Base-by-base conservation (phyloP, 345 rosid genomes). In the Salix viminalis region DNA sequence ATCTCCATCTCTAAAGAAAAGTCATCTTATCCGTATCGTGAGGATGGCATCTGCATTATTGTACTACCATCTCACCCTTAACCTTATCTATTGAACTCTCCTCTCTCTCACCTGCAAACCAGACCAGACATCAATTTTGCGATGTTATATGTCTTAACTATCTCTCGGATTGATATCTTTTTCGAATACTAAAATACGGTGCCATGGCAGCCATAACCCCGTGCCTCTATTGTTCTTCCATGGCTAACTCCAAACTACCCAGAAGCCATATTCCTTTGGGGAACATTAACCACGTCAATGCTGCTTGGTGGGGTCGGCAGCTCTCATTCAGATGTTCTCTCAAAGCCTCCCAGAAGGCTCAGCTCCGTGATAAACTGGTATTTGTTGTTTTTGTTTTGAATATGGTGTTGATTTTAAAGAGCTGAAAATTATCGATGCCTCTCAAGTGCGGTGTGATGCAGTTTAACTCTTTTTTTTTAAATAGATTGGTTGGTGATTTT, bases 201-300 rank as follows among this genome's bases (percentile, higher is more conserved):
- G 44, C 66, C 41, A 89, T 90, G 92, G 89, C 89, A 67, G 83
- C 87, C n/a, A 30, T 81, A 58, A 58, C 85, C 66, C 87, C 83
- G 46, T 88, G 90, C 80, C 87, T 79, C 74, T 75, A 11, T 46
- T 84, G 67, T 65, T 84, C 85, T 18, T 81, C 87, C 77, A 79
- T 81, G 61, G 64, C 90, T 60, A 70, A 82, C 42, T 81, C 83
- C 30, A 87, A 79, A 50, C 7, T 70, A 21, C 84, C 93, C 74
- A 61, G 60, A 21, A 86, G 30, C 48, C 82, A 56, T 67, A 19
- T 77, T 52, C 54, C 76, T 64, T 74, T 76, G 26, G 46, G 67
- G 28, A 77, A 65, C 26, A 74, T 74, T 61, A 77, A 14, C 28
- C 64, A 34, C 52, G 54, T 67, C 82, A 75, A 46, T 81, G 79